Conservation (phyloP, 495 filamentous ascomycete species). For the Podospora pseudocomata region DNA sequence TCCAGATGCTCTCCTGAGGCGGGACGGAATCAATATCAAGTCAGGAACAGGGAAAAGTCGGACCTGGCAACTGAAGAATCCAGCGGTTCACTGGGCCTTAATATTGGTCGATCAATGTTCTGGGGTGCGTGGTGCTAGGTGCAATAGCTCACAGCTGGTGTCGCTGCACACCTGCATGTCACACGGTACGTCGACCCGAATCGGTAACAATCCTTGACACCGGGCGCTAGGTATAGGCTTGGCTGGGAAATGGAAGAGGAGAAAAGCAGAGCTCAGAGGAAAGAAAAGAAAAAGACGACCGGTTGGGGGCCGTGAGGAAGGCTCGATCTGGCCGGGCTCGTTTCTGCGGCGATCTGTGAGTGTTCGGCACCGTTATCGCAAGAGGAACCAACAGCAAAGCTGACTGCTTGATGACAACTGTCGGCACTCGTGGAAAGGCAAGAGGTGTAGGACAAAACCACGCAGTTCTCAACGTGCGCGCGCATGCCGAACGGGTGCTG, state of each 20-base stretch:
- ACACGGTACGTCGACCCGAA: constrained; percentile 18
- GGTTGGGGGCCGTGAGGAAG: too few relatives aligned
- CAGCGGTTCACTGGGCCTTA: constrained; percentile 46
- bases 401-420: not conserved
- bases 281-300: not conserved
- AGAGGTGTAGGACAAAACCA: not conserved
- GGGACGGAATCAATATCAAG: not conserved
- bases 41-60: constrained; percentile 15
- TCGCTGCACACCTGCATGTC: constrained; percentile 29
- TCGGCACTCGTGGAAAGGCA: constrained; percentile 11
- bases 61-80: constrained; percentile 22
- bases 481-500: constrained; percentile 23
- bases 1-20: not conserved
- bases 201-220: constrained; percentile 7
- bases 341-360: constrained; percentile 13
- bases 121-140: constrained; percentile 12
- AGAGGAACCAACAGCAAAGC: not conserved
- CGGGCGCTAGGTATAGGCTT: constrained; percentile 24
- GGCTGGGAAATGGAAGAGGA: not conserved
- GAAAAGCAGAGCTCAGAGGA: not conserved
- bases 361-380: constrained; percentile 14
- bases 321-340: not conserved
- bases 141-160: constrained; percentile 18
- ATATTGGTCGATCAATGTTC: constrained; percentile 43
- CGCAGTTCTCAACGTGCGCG: constrained; percentile 28